phyloP scores from a whole-genome alignment of 2,329 filamentous ascomycete genomes.

The Talaromyces sp. region DNA sequence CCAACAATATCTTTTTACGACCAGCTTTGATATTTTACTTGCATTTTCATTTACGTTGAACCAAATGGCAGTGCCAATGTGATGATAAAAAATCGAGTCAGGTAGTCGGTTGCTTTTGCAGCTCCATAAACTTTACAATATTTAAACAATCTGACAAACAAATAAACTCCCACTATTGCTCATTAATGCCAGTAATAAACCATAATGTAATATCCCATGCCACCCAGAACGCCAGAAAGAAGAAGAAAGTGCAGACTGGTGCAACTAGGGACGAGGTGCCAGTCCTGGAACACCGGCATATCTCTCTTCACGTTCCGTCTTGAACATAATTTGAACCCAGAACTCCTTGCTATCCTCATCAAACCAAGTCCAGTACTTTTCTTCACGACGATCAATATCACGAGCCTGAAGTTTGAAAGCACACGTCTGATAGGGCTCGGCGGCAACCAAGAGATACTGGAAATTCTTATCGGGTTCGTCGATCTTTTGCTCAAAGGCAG shows the following conservation, averaged over 20 bases:
- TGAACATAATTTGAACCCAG: conserved; percentile 96
- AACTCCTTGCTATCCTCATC: conserved; percentile 95
- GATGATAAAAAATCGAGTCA: background rate
- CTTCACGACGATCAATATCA: conserved; percentile 85
- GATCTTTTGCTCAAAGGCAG: conserved; percentile 90
- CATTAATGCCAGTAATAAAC: background rate
- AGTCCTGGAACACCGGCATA: conserved; percentile 65
- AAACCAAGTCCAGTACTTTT: conserved; percentile 89
- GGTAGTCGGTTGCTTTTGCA: background rate
- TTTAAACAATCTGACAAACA: background rate
- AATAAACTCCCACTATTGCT: background rate
- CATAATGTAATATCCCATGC: background rate
- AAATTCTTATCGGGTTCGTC: conserved; percentile 92
- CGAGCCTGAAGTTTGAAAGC: conserved; percentile 92
- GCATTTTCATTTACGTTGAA: background rate
- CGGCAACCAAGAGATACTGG: conserved; percentile 91
- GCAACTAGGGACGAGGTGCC: conserved; percentile 41
- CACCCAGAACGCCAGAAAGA: background rate
- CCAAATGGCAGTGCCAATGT: background rate
- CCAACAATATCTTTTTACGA: background rate
- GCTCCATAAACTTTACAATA: background rate
- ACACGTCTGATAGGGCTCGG: conserved; percentile 97
- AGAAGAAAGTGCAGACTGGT: background rate
- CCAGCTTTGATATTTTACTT: background rate
- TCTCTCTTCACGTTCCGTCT: conserved; percentile 93